Percentiles rank a stretch among this genome's conserved stretches.
Evolutionary conservation across 192 early-diverging fungal species (phyloP).

Genomic region (Coemansia biformis): DNA sequence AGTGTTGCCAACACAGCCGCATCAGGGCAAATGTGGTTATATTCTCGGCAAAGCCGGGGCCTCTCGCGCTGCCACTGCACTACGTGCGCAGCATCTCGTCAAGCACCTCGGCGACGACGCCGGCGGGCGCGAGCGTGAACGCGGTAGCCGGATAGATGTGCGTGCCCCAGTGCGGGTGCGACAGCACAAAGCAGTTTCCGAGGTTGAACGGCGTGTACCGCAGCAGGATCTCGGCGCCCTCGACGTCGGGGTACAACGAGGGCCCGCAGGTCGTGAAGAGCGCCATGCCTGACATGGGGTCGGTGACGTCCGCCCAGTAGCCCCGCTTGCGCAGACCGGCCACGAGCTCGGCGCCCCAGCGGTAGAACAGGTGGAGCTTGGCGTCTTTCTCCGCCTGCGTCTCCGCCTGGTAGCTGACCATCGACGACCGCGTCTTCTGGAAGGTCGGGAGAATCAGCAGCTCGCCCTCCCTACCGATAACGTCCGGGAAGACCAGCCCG

Average conservation of each 20-base stretch:
- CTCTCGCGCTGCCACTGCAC: too few species aligned
- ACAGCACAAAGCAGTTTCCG: slow-evolving; percentile 76
- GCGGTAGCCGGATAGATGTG: slow-evolving; percentile 83
- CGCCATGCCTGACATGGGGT: slow-evolving; percentile 78
- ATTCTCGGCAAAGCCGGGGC: too few species aligned
- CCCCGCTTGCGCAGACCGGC: slow-evolving; percentile 52
- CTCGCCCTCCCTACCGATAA: slow-evolving; percentile 39
- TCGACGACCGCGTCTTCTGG: slow-evolving; percentile 67
- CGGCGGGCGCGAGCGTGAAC: slow-evolving; percentile 71
- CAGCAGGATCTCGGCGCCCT: slow-evolving; percentile 68
- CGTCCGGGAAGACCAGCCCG: slow-evolving; percentile 62
- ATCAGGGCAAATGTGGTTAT: too few species aligned
- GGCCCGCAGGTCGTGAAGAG: slow-evolving; percentile 65
- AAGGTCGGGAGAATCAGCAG: slow-evolving; percentile 78
- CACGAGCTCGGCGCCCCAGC: slow-evolving; percentile 62
- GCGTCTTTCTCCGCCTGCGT: slow-evolving; percentile 77
- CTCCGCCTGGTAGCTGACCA: slow-evolving; percentile 66
- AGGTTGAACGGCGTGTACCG: slow-evolving; percentile 72
- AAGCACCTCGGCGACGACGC: slow-evolving; percentile 35
- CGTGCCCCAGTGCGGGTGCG: slow-evolving; percentile 88
- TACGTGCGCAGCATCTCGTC: slow-evolving; percentile 15
- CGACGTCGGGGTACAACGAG: slow-evolving; percentile 83
- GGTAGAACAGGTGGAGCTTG: slow-evolving; percentile 75
- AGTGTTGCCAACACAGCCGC: background rate
- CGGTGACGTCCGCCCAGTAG: slow-evolving; percentile 87